phyloP scores from a whole-genome alignment of 192 early-diverging fungal species.

The Entomortierella beljakovae region DNA sequence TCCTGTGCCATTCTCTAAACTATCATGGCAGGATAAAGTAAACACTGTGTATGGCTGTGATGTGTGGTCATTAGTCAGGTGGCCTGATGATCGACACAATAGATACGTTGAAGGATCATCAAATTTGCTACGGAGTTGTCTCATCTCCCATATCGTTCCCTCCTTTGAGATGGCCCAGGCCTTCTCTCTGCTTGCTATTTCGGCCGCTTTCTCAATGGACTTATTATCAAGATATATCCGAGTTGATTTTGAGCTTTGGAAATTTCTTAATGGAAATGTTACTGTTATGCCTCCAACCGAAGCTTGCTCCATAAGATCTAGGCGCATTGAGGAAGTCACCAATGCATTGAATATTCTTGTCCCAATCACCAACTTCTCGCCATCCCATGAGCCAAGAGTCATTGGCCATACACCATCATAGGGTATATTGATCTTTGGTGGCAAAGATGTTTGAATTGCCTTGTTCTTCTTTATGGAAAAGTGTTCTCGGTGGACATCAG shows the following conservation, averaged over 20 bases:
- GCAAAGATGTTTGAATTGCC: constrained; percentile 13
- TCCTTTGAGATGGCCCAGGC: too few relatives aligned
- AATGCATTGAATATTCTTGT: too few relatives aligned
- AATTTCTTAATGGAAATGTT: too few relatives aligned
- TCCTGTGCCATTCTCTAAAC: not conserved
- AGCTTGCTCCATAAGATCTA: too few relatives aligned
- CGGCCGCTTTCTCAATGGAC: too few relatives aligned
- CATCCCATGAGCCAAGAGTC: not conserved
- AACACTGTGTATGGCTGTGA: not conserved
- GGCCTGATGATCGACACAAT: not conserved
- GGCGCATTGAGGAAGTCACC: too few relatives aligned
- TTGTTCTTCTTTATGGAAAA: constrained; percentile 13
- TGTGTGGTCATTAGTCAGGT: not conserved
- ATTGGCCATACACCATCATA: constrained; percentile 20
- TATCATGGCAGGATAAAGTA: not conserved
- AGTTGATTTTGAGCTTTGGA: too few relatives aligned
- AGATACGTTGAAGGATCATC: not conserved
- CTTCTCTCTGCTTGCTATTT: too few relatives aligned
- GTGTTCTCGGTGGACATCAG: constrained; percentile 25
- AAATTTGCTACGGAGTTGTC: not conserved
- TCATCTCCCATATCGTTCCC: too few relatives aligned
- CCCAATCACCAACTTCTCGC: too few relatives aligned
- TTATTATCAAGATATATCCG: too few relatives aligned
- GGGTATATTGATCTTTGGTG: constrained; percentile 1
- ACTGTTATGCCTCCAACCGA: too few relatives aligned